A percentile compares a stretch with the other conserved stretches of the same genome.
Conservation (phyloP, 2,329 filamentous ascomycete genomes). For the Raffaelea arxii region DNA sequence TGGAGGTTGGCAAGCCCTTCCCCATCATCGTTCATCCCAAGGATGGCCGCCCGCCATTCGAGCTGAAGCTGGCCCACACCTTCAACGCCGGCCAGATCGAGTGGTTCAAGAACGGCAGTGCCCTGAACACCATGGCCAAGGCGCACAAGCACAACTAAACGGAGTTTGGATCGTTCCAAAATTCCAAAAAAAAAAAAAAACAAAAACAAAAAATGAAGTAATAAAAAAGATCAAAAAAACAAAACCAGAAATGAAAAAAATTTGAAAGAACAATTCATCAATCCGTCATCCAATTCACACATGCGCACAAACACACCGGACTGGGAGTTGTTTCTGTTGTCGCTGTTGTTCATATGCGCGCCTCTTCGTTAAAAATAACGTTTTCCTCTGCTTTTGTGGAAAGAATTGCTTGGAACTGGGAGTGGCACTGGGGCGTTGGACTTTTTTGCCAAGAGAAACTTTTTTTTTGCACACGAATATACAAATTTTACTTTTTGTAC, state of each 20-base stretch:
- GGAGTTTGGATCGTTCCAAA: too few relatives aligned
- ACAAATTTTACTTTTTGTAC: too few relatives aligned
- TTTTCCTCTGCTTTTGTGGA: too few relatives aligned
- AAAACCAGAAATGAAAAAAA: not conserved
- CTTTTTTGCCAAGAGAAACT: too few relatives aligned
- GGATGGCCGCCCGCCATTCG: slow-evolving; percentile 69
- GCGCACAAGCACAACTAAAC: slow-evolving; percentile 2
- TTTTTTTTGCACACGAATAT: too few relatives aligned
- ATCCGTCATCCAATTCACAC: too few relatives aligned
- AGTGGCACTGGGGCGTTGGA: too few relatives aligned
- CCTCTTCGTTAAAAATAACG: too few relatives aligned
- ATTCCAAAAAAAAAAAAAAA: not conserved
- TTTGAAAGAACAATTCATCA: not conserved
- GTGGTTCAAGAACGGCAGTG: slow-evolving; percentile 98
- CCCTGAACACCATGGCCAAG: slow-evolving; percentile 98
- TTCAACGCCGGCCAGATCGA: slow-evolving; percentile 98
- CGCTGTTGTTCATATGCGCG: too few relatives aligned
- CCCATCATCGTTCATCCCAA: slow-evolving; percentile 88
- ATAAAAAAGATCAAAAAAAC: not conserved
- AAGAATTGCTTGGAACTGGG: too few relatives aligned
- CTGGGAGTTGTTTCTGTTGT: too few relatives aligned
- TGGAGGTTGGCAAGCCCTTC: slow-evolving; percentile 86
- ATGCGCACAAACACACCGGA: too few relatives aligned
- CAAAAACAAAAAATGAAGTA: not conserved
- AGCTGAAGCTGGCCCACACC: slow-evolving; percentile 81